These are phyloP conservation scores for Phanerochaete carnosa DNA, from an alignment of 768 basidiomycete species.

Conservation along the genomic window DNA sequence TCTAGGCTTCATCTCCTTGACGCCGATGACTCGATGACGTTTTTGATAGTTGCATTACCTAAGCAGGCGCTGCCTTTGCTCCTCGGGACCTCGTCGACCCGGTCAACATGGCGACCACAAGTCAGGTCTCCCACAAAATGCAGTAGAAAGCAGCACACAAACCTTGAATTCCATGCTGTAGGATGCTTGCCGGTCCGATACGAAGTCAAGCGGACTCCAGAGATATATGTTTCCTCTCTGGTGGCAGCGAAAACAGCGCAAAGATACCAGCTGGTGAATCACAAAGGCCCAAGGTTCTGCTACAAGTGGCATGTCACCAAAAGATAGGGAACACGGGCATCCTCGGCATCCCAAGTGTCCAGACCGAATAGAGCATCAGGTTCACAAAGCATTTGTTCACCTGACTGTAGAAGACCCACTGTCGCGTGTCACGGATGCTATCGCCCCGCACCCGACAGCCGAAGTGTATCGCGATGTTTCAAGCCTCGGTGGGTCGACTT, in stretches of 20 bases:
- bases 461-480: no score
- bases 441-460: no score
- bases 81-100: neutral
- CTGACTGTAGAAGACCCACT: no score
- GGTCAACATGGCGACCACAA: neutral
- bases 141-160: neutral
- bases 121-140: no score
- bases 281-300: neutral
- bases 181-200: no score
- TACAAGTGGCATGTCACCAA: no score
- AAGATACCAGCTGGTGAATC: neutral
- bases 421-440: no score
- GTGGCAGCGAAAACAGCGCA: neutral
- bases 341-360: neutral
- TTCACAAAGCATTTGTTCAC: neutral
- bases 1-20: neutral
- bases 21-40: slow-evolving; percentile 1
- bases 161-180: neutral
- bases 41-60: neutral
- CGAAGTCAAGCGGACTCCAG: no score
- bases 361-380: neutral
- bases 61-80: neutral
- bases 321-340: neutral
- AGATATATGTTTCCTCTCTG: neutral
- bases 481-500: no score